Evolutionary conservation across 257 asterid genomes (phyloP), one percentile per base, ranked within the genome.

Genomic region (Nicotiana attenuata): DNA sequence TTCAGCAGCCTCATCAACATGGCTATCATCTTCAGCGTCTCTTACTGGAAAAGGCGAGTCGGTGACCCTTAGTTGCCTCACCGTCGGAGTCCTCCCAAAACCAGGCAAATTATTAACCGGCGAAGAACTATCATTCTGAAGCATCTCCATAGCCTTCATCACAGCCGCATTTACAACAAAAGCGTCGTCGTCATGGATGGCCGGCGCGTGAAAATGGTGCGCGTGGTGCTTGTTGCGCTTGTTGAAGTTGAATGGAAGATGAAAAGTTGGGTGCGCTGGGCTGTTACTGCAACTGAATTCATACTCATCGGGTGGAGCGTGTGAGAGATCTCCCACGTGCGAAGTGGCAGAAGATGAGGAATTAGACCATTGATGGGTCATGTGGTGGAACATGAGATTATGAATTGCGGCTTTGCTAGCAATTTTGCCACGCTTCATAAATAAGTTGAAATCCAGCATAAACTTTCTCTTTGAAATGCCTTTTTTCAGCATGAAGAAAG

Each of bases 281-380:
- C 91, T 93, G 90, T 84, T 85, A 41, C 93, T 87, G 93, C 97
- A 94, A 88, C 97, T 94, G 89, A 91, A 93, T 86, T 94, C 98
- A 84, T 92, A 91, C 19, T 93, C 95, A 41, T 73, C 24, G 0
- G 86, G 16, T 22, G 85, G 41, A 76, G 28, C 5, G 88, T 84
- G 83, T 80, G 82, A 35, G 45, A 35, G 9, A 35, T 35, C 45
- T 35, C 45, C 45, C 45, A 35, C 45, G 45, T 35, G 45, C 45
- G 45, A 38, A 38, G 45, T 38, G 50, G 50, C 11, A 1, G 87
- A 80, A 50, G 88, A 65, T 71, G 89, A 65, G 60, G 85, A 59
- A 41, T 41, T 41, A 0, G 82, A 65, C 79, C 83, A 82, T 22
- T 78, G 84, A 24, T 82, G 88, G 50, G 50, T 41, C 87, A 81